Evolutionary conservation across 2,329 filamentous ascomycete genomes (phyloP), one percentile per base, ranked within the genome.

Genomic region (Ambrosiella cleistominuta): DNA sequence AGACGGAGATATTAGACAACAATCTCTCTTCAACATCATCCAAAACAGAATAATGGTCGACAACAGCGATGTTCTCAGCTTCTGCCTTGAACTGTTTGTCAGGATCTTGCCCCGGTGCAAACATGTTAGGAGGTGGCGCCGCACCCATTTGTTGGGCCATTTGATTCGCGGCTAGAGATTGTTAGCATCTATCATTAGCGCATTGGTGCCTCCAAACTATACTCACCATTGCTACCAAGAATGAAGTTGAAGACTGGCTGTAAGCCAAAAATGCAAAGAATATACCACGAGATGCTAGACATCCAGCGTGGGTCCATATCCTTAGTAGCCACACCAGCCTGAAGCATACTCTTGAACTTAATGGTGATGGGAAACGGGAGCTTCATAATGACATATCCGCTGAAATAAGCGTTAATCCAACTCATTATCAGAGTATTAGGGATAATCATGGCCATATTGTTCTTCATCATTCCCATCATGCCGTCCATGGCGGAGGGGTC

Each of bases 401-500:
- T 94, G 67, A 98, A 98, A 69, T 97, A 98, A 0, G 93, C 90
- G 73, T 98, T 98, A 69, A 98, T 97, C 93, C 93, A 98, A 64
- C 91, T 93, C 93, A 98, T 98, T 64, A 98, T 98, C 68, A 98
- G 73, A 5, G 90, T 97, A 71, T 98, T 95, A 54, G 93, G 93
- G 60, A 98, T 88, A 75, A 98, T 97, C 93, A 97, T 98, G 63
- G 93, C 91, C 86, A 98, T 95, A 69, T 98, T 95, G 60, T 90
- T 90, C 80, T 98, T 98, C 88, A 98, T 95, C 88, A 95, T 95
- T 64, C 93, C 91, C 93, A 98, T 98, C 93, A 98, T 98, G 64
- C 90, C 91, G 68, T 98, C 94, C 93, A 98, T 98, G 60, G 88
- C 88, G 53, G 85, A 85, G 19, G 94, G 94, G 69, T 98, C 93